Base-by-base conservation (phyloP, 225 moss, liverwort and hornwort genomes). In the Marchantia paleacea region DNA sequence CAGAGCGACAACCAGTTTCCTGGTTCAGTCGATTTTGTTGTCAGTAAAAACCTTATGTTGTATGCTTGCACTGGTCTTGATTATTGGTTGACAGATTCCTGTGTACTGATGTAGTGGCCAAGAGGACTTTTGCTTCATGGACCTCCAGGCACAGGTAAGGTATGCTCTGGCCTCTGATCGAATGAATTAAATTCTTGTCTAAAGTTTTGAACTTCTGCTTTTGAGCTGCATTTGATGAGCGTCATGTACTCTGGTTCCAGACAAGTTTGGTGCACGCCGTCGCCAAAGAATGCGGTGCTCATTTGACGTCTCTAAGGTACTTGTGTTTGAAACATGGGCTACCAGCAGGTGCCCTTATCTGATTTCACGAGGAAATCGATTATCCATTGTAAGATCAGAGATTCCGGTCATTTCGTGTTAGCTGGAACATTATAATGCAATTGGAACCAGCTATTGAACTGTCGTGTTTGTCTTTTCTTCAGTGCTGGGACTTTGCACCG, bases 71-170 rank as follows among this genome's bases (percentile, higher is more conserved):
- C 61, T 28, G 6, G 12, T 10, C 7, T 31, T n/a, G 70, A 67
- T 47, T 22, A 50, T 7, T 28, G 63, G 52, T 48, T 64, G 15
- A 29, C 6, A 68, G 12, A 75, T 29, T 52, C 6, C 64, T 66
- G 39, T 29, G 28, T 53, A 53, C 8, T 28, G 67, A 65, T 81
- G 85, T 88, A 93, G 93, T 97, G 97, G 97, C 93, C 95, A 0
- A 91, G 88, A 83, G 97, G 97, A 86, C 90, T 99, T 77, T 69
- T 95, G 69, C 79, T 99, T 52, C 89, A 99, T 81, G 97, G 97
- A 89, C 93, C 97, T 82, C 93, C 95, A 72, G 92, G 97, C 62
- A 99, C 93, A 78, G 97, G 95, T 81, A 99, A 99, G 97, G 97
- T 99, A 88, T 73, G 90, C 76, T 63, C 30, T 55, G 10, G 20